These are phyloP conservation scores for Carpinus viminea DNA, from an alignment of 306 rosid species.

Conservation along the genomic window DNA sequence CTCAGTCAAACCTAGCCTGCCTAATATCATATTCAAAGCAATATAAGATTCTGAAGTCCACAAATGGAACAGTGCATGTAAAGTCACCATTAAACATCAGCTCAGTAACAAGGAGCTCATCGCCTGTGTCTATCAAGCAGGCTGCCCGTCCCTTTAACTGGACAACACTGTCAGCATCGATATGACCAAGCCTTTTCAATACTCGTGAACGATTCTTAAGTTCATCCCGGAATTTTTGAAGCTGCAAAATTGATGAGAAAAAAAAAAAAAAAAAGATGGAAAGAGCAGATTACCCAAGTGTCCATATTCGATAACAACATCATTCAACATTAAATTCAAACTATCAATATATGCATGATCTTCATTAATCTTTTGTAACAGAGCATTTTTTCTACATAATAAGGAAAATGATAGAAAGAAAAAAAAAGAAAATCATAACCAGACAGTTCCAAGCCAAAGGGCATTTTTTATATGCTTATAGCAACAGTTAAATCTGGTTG, in stretches of 20 bases:
- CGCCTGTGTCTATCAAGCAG: slow-evolving; percentile 98
- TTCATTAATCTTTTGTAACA: neutral
- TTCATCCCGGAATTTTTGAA: slow-evolving; percentile 91
- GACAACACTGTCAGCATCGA: slow-evolving; percentile 87
- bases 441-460: neutral
- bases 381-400: neutral
- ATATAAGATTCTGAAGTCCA: slow-evolving; percentile 10
- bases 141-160: slow-evolving; percentile 98
- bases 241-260: slow-evolving; percentile 45
- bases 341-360: slow-evolving; percentile 5
- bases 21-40: neutral
- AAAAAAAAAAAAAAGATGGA: neutral
- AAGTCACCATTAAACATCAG: slow-evolving; percentile 92
- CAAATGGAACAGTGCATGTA: slow-evolving; percentile 13
- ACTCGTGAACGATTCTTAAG: slow-evolving; percentile 91
- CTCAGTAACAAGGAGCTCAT: slow-evolving; percentile 95
- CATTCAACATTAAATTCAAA: neutral
- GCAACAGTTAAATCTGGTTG: neutral
- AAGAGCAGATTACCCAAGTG: slow-evolving; percentile 1
- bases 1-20: slow-evolving; percentile 1
- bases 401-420: neutral
- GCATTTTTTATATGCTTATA: neutral
- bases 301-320: neutral
- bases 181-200: slow-evolving; percentile 94
- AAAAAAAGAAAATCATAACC: neutral